Conservation (phyloP, 225 moss, liverwort and hornwort species). For the Climacium dendroides region DNA sequence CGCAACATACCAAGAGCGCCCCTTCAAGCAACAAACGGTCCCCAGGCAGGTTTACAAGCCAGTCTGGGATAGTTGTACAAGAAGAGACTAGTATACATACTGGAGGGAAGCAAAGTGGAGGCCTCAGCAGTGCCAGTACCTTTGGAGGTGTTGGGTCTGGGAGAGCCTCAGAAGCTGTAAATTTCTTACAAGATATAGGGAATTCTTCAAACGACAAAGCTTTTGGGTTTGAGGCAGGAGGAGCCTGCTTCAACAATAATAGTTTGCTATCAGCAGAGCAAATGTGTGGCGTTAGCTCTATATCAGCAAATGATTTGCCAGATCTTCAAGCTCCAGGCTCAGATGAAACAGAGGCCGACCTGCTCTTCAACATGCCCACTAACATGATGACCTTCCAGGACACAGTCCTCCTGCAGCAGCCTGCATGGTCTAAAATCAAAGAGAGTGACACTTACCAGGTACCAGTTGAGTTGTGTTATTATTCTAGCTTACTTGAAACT, state of each 20-base stretch:
- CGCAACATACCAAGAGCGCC: conserved; percentile 17
- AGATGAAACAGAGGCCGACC: conserved; percentile 57
- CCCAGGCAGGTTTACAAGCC: conserved; percentile 3
- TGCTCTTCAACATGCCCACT: conserved; percentile 69
- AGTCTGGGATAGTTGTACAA: conserved; percentile 24
- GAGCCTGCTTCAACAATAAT: conserved; percentile 30
- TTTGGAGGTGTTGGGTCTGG: conserved; percentile 13
- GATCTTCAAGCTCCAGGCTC: conserved; percentile 61
- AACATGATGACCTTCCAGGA: conserved; percentile 82
- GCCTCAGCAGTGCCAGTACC: conserved; percentile 3
- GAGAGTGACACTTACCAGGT: conserved; percentile 55
- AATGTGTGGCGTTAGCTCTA: conserved; percentile 25
- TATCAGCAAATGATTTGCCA: conserved; percentile 41
- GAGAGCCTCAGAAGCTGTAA: conserved; percentile 16
- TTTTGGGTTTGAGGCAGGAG: conserved; percentile 47
- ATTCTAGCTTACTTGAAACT: not conserved
- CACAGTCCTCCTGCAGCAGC: conserved; percentile 55
- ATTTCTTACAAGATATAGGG: conserved; percentile 29
- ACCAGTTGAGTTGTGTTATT: not conserved
- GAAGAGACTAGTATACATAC: conserved; percentile 26
- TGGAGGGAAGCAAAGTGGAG: conserved; percentile 30
- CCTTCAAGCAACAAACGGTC: conserved; percentile 23
- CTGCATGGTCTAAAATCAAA: conserved; percentile 52
- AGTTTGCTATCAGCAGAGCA: conserved; percentile 35
- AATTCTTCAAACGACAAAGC: conserved; percentile 43